Evolutionary conservation across 163 green algal genomes (phyloP), one percentile per base, ranked within the genome.

Genomic region (Smithsoniella earleae): DNA sequence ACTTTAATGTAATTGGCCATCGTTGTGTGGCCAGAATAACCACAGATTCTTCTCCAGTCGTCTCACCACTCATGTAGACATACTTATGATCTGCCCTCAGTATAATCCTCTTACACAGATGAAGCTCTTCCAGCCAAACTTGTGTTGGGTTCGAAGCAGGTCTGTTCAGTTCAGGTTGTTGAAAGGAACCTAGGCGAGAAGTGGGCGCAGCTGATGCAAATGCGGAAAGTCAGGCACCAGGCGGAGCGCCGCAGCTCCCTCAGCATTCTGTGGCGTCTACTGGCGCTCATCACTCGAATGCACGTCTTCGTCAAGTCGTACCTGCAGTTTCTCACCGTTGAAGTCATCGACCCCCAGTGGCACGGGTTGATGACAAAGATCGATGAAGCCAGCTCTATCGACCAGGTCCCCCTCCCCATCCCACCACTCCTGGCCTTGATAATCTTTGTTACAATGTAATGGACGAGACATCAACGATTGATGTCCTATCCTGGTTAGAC

Each of bases 271-370:
- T 25, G 10, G 58, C 58, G 58, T 13, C 27, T 69, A 31, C 58
- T 69, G 0, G 27, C 34, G 16, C 58, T 69, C 25, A 13, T 69
- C n/a, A 69, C 40, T 33, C 58, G 58, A 30, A 69, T 69, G 58
- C 20, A 43, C 2, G 25, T 34, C 3, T 69, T 69, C 34, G 25
- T 69, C 18, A 30, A 69, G n/a, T 33, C 18, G 58, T 69, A 69
- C 25, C 58, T 69, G 4, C 58, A 69, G 30, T 69, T 69, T 69
- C 27, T 69, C 25, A 69, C 58, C 18, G 58, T 69, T 5, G 58
- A 69, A 31, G 58, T 69, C 25, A 69, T 69, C 16, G 58, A 69
- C 58, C 58, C 58, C 30, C 58, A 69, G n/a, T 69, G 58, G 58
- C 58, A 69, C 16, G 34, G 28, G n/a, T 45, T 69, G 58, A 69